phyloP scores from a whole-genome alignment of 768 basidiomycete genomes.

The Termitomyces sp. region DNA sequence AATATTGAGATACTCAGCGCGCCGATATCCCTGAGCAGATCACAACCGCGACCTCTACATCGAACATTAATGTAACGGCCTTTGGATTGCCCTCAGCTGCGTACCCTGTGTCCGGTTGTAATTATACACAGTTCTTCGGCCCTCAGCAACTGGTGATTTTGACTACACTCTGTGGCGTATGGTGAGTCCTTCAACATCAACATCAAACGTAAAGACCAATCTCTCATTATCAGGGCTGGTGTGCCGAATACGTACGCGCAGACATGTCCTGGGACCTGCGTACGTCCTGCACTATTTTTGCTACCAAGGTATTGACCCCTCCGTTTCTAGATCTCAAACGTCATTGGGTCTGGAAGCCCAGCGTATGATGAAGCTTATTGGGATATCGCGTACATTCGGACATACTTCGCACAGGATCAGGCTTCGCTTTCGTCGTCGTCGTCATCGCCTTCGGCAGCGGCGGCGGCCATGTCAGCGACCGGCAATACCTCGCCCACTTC shows the following conservation, averaged over 20 bases:
- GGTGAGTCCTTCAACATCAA: constrained; percentile 20
- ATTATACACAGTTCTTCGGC: constrained; percentile 51
- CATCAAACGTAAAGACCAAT: neutral
- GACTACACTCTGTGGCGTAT: constrained; percentile 61
- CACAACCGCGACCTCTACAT: constrained; percentile 28
- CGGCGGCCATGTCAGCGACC: neutral
- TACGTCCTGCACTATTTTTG: constrained; percentile 20
- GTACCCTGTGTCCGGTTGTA: constrained; percentile 55
- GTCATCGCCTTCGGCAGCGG: no score
- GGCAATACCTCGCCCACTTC: neutral
- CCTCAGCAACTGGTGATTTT: constrained; percentile 67
- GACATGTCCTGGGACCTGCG: constrained; percentile 43
- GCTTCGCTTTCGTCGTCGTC: neutral
- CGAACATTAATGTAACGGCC: constrained; percentile 37
- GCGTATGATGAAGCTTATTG: constrained; percentile 54
- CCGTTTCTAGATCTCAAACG: constrained; percentile 31
- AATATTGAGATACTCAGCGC: constrained; percentile 26
- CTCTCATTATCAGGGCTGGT: constrained; percentile 34
- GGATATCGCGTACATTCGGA: constrained; percentile 57
- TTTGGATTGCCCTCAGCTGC: constrained; percentile 64
- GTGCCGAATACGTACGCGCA: constrained; percentile 36
- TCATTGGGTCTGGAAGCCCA: constrained; percentile 41
- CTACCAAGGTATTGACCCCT: neutral
- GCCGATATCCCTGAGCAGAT: constrained; percentile 40
- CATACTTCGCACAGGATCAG: constrained; percentile 39